Percentiles rank a stretch among this genome's conserved stretches.
Conservation (phyloP, 75 land plant species). For the Pinus taeda region DNA sequence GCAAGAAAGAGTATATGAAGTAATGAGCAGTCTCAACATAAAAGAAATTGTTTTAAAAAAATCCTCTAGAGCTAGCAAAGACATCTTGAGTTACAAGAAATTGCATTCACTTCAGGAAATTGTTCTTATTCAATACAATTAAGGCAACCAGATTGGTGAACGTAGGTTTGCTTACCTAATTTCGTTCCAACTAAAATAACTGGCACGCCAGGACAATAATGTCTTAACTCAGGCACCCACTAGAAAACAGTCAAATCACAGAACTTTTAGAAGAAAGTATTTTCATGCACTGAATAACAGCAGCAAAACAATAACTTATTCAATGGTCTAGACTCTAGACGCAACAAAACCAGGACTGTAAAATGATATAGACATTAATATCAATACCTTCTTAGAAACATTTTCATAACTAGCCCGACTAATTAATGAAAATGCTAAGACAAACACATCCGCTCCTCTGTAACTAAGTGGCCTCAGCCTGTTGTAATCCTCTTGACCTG, state of each 20-base stretch:
- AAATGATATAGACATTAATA: neutral
- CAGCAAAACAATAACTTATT: neutral
- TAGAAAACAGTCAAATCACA: no score
- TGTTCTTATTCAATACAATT: neutral
- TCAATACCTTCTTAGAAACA: slow-evolving; percentile 26
- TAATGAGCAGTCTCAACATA: no score
- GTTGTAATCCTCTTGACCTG: slow-evolving; percentile 51
- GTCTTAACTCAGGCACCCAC: slow-evolving; percentile 74
- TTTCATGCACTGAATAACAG: neutral
- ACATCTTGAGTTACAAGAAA: neutral
- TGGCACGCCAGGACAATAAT: slow-evolving; percentile 81
- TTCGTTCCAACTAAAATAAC: slow-evolving; percentile 81
- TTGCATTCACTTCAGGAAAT: neutral
- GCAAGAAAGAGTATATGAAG: no score
- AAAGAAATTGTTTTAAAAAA: no score
- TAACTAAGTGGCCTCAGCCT: slow-evolving; percentile 49
- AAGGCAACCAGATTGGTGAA: neutral
- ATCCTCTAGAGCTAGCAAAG: no score
- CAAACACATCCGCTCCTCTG: slow-evolving; percentile 44
- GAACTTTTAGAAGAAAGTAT: neutral
- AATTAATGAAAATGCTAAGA: slow-evolving; percentile 39
- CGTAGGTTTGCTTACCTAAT: slow-evolving; percentile 45
- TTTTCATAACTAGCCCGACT: slow-evolving; percentile 44
- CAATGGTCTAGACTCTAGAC: neutral
- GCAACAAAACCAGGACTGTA: neutral